These are phyloP conservation scores for Botryotinia calthae DNA, from an alignment of 2,329 filamentous ascomycete genomes.

Conservation along the genomic window DNA sequence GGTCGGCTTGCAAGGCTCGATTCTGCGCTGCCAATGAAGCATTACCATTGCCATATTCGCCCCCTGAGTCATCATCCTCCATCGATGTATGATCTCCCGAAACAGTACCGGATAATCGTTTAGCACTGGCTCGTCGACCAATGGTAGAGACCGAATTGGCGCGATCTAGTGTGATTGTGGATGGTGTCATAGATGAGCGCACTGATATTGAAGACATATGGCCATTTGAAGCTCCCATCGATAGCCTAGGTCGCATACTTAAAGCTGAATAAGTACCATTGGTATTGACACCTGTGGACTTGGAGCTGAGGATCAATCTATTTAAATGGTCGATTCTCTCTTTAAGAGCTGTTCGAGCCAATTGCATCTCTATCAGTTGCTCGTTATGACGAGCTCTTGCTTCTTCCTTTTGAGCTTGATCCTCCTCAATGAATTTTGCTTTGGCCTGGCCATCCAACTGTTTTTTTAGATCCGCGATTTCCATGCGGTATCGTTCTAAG, in stretches of 20 bases:
- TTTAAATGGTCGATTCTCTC: conserved; percentile 97
- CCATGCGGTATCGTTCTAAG: conserved; percentile 84
- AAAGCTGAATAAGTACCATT: conserved; percentile 69
- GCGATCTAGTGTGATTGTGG: conserved; percentile 55
- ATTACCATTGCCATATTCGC: conserved; percentile 82
- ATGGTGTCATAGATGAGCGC: conserved; percentile 69
- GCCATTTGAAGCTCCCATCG: conserved; percentile 39
- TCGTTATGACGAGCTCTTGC: conserved; percentile 87
- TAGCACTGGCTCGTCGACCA: conserved; percentile 30
- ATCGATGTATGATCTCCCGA: conserved; percentile 32
- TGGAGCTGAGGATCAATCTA: conserved; percentile 89
- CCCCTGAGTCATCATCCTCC: conserved; percentile 67
- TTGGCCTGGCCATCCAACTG: conserved; percentile 84
- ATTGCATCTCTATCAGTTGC: conserved; percentile 97
- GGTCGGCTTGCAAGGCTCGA: conserved; percentile 86
- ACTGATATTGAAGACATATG: conserved; percentile 55
- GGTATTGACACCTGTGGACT: conserved; percentile 88
- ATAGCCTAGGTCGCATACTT: conserved; percentile 61
- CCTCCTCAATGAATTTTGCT: conserved; percentile 63
- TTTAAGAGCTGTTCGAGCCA: conserved; percentile 91
- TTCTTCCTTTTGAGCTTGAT: conserved; percentile 72
- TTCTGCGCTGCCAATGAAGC: conserved; percentile 84
- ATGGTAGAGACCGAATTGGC: conserved; percentile 53
- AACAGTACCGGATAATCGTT: conserved; percentile 28
- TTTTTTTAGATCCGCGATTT: conserved; percentile 71